Evolutionary conservation across 2,329 filamentous ascomycete genomes (phyloP).

Genomic region (Sphaerulina musiva): DNA sequence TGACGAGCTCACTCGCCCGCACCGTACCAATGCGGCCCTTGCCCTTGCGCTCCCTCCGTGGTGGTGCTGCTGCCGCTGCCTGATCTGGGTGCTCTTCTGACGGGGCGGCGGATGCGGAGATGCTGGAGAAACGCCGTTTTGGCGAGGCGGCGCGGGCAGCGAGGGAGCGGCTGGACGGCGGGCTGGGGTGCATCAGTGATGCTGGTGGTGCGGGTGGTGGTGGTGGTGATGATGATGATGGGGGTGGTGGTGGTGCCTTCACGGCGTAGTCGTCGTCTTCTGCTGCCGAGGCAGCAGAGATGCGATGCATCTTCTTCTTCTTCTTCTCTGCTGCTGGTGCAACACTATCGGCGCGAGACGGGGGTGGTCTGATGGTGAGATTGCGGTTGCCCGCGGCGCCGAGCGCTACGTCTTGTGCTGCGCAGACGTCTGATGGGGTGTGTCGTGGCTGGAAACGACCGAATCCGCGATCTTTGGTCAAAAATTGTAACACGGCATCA

Average conservation of each 20-base stretch:
- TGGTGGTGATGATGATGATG: too few relatives aligned
- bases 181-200: background rate
- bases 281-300: background rate
- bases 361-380: conserved; percentile 14
- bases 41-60: background rate
- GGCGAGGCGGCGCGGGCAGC: conserved; percentile 6
- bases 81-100: background rate
- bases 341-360: conserved; percentile 19
- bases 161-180: background rate
- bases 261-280: conserved; percentile 2
- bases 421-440: conserved; percentile 19
- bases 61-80: background rate
- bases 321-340: background rate
- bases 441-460: conserved; percentile 16
- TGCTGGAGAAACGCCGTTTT: conserved; percentile 3
- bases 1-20: conserved; percentile 4
- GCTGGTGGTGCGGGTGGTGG: background rate
- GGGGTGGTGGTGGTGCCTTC: conserved; percentile 1
- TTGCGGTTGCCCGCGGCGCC: conserved; percentile 14
- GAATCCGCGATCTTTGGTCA: conserved; percentile 8
- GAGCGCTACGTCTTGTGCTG: conserved; percentile 19
- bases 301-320: background rate
- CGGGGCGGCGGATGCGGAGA: background rate
- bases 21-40: background rate
- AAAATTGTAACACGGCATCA: conserved; percentile 7